Conservation (phyloP, 2,329 filamentous ascomycete genomes). For the Alternaria atra region DNA sequence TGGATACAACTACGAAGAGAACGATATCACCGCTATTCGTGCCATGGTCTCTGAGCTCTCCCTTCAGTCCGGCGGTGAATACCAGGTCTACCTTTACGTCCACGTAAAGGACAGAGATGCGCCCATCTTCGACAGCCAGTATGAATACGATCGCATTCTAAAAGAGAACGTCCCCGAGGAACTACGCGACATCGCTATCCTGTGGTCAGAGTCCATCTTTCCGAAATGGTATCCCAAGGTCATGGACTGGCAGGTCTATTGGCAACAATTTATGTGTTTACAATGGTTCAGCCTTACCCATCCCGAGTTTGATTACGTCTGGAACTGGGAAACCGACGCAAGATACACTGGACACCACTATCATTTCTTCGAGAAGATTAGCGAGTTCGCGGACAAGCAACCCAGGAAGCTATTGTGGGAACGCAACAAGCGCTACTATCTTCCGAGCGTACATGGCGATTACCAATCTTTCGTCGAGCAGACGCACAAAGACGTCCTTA, state of each 20-base stretch:
- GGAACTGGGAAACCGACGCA: constrained; percentile 89
- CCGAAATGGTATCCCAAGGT: constrained; percentile 60
- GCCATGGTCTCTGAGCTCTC: constrained; percentile 58
- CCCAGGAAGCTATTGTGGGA: constrained; percentile 68
- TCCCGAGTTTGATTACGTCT: constrained; percentile 79
- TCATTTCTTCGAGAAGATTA: constrained; percentile 74
- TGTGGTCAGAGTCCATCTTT: constrained; percentile 72
- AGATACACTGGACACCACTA: constrained; percentile 84
- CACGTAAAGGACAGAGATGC: constrained; percentile 63
- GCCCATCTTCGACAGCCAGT: constrained; percentile 67
- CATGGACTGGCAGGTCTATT: constrained; percentile 60
- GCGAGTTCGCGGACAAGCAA: constrained; percentile 62
- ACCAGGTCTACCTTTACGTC: constrained; percentile 59
- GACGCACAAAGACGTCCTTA: constrained; percentile 54
- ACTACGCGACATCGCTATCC: constrained; percentile 73
- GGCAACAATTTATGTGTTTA: constrained; percentile 73
- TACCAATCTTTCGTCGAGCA: constrained; percentile 58
- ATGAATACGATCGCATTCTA: constrained; percentile 68
- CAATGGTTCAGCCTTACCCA: constrained; percentile 80
- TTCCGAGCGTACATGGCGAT: constrained; percentile 61
- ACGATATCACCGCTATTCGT: constrained; percentile 57
- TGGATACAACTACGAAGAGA: constrained; percentile 57
- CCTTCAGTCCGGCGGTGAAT: constrained; percentile 58
- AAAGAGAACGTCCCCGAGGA: constrained; percentile 72
- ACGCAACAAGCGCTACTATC: constrained; percentile 65